phyloP scores from a whole-genome alignment of 768 basidiomycete genomes.

The Trametes coccinea region DNA sequence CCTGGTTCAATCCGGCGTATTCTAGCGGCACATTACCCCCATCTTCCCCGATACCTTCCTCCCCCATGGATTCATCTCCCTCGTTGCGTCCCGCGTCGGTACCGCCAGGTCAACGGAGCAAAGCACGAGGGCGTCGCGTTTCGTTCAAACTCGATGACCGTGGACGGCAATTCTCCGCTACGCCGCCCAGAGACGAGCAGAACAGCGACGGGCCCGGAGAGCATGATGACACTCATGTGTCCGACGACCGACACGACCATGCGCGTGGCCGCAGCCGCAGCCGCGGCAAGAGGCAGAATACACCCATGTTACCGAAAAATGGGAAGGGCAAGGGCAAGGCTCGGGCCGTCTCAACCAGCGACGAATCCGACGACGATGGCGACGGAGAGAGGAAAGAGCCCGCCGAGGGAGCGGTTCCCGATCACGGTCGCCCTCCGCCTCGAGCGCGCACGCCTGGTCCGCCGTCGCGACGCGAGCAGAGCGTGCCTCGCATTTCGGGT shows the following conservation, averaged over 20 bases:
- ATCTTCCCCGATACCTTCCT: constrained; percentile 46
- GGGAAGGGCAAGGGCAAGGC: constrained; percentile 19
- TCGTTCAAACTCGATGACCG: constrained; percentile 49
- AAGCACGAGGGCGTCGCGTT: constrained; percentile 54
- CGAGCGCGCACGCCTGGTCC: constrained; percentile 25
- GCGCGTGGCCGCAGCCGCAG: neutral
- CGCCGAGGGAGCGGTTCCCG: constrained; percentile 3
- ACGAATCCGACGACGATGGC: constrained; percentile 12
- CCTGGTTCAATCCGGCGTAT: constrained; percentile 44
- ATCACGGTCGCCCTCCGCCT: constrained; percentile 4
- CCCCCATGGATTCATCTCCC: constrained; percentile 32
- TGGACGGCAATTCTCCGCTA: constrained; percentile 19
- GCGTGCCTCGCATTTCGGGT: neutral
- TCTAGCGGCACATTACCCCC: constrained; percentile 53
- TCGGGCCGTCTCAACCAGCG: constrained; percentile 8
- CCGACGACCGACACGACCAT: neutral
- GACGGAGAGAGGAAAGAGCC: neutral
- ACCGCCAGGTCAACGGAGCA: constrained; percentile 45
- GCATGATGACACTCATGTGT: neutral
- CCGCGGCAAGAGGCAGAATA: neutral
- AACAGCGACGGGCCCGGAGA: neutral
- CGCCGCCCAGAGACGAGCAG: constrained; percentile 1
- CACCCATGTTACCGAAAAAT: neutral
- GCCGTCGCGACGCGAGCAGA: constrained; percentile 21
- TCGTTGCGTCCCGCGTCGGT: constrained; percentile 19